These are phyloP conservation scores for Claviceps fusiformis DNA, from an alignment of 2,329 filamentous ascomycete species.

Conservation along the genomic window DNA sequence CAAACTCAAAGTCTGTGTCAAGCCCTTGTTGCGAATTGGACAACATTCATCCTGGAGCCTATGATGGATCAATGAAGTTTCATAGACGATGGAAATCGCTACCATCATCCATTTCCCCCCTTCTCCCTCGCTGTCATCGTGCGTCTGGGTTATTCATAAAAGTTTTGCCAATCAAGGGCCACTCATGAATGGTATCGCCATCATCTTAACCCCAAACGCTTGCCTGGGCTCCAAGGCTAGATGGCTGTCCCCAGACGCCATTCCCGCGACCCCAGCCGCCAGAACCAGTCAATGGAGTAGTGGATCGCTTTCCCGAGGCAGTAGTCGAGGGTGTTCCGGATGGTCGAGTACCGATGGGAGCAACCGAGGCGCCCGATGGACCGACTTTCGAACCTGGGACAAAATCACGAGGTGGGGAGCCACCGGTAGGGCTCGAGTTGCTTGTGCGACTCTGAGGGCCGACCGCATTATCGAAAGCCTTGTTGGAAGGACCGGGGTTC, in stretches of 20 bases:
- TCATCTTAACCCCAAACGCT: slow-evolving; percentile 73
- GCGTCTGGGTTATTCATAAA: not conserved
- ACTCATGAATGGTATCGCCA: not conserved
- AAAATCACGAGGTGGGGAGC: slow-evolving; percentile 60
- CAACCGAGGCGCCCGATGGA: slow-evolving; percentile 52
- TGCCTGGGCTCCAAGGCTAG: slow-evolving; percentile 71
- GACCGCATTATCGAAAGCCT: slow-evolving; percentile 45
- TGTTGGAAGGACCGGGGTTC: slow-evolving; percentile 40
- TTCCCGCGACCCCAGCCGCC: slow-evolving; percentile 68
- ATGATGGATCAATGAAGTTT: not conserved
- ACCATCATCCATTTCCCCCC: not conserved
- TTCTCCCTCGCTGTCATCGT: not conserved
- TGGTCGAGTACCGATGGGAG: slow-evolving; percentile 86
- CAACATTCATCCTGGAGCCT: slow-evolving; percentile 6
- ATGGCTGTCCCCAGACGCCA: slow-evolving; percentile 75
- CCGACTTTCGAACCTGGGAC: slow-evolving; percentile 38
- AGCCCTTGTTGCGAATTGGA: slow-evolving; percentile 1
- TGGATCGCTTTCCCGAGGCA: slow-evolving; percentile 59
- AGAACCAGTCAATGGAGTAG: slow-evolving; percentile 84
- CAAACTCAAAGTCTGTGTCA: slow-evolving; percentile 6
- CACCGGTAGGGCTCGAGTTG: slow-evolving; percentile 67
- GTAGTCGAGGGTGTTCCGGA: slow-evolving; percentile 38
- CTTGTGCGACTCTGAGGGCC: slow-evolving; percentile 59
- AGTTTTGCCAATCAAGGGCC: not conserved
- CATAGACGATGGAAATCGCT: not conserved